Percentiles rank a stretch among this genome's conserved stretches.
Conservation (phyloP, 1,284 basidiomycete species). For the Melampsora allii-populina region DNA sequence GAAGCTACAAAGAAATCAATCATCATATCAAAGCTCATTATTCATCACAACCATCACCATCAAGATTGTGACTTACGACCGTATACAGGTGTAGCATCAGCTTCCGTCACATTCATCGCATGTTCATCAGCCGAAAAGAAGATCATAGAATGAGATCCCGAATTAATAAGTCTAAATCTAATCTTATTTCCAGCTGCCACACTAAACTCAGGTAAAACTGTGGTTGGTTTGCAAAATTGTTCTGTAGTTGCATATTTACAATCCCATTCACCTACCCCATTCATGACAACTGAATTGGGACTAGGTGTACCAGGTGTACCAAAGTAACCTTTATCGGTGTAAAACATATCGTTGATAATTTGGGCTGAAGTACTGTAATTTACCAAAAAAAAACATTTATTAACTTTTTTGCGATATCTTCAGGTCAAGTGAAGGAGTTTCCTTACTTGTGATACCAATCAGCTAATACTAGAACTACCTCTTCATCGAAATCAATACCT, state of each 20-base stretch:
- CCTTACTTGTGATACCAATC: slow-evolving; percentile 56
- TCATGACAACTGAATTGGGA: slow-evolving; percentile 59
- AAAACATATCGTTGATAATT: slow-evolving; percentile 33
- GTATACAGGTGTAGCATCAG: slow-evolving; percentile 31
- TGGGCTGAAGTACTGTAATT: slow-evolving; percentile 45
- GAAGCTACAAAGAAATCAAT: background rate
- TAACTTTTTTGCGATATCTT: background rate
- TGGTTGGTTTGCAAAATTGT: slow-evolving; percentile 16
- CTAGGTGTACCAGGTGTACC: slow-evolving; percentile 51
- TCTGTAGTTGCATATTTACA: slow-evolving; percentile 19
- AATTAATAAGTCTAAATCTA: slow-evolving; percentile 60
- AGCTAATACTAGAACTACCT: slow-evolving; percentile 53
- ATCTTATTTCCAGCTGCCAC: slow-evolving; percentile 29
- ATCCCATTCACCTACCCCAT: slow-evolving; percentile 53
- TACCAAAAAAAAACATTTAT: background rate
- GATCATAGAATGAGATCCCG: slow-evolving; percentile 53
- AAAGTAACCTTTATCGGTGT: slow-evolving; percentile 46
- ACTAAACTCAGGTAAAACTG: slow-evolving; percentile 20
- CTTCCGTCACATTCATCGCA: slow-evolving; percentile 44
- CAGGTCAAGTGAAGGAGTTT: slow-evolving; percentile 37
- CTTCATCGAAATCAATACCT: slow-evolving; percentile 51
- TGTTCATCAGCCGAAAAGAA: slow-evolving; percentile 49
- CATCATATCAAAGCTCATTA: background rate
- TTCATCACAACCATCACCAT: background rate
- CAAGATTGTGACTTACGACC: slow-evolving; percentile 16